phyloP scores from a whole-genome alignment of 2,329 filamentous ascomycete species.

The Stagonosporopsis rhizophila region DNA sequence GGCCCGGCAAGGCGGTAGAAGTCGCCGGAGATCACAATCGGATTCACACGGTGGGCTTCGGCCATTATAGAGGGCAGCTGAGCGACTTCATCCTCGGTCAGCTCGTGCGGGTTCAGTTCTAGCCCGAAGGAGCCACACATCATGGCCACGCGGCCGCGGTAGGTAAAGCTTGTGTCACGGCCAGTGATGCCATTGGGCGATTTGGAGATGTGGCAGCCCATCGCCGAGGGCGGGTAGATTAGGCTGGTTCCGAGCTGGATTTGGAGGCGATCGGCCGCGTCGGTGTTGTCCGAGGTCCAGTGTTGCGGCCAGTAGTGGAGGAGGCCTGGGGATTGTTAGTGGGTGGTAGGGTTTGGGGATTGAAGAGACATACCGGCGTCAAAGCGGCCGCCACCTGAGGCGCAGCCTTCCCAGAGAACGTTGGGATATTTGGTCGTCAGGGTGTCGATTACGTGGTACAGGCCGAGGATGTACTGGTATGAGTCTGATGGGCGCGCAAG shows the following conservation, averaged over 20 bases:
- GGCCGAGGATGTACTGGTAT: slow-evolving; percentile 68
- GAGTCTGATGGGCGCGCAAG: slow-evolving; percentile 60
- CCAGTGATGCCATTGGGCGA: slow-evolving; percentile 66
- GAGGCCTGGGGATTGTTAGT: slow-evolving; percentile 51
- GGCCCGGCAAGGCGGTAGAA: slow-evolving; percentile 67
- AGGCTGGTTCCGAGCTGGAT: slow-evolving; percentile 71
- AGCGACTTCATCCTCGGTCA: slow-evolving; percentile 59
- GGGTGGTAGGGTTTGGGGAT: neutral
- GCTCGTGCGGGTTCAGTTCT: slow-evolving; percentile 65
- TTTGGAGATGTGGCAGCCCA: slow-evolving; percentile 70
- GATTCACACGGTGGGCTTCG: slow-evolving; percentile 64
- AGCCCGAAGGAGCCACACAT: slow-evolving; percentile 73
- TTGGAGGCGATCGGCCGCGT: slow-evolving; percentile 65
- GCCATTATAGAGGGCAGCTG: slow-evolving; percentile 63
- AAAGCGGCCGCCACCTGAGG: slow-evolving; percentile 69
- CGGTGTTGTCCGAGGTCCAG: slow-evolving; percentile 72
- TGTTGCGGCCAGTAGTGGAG: slow-evolving; percentile 70
- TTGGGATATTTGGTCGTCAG: slow-evolving; percentile 67
- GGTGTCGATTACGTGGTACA: slow-evolving; percentile 68
- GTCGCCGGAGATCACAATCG: slow-evolving; percentile 64
- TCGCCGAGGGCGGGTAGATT: slow-evolving; percentile 67
- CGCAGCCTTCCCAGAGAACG: slow-evolving; percentile 71
- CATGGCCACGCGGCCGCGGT: slow-evolving; percentile 71
- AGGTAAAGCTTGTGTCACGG: slow-evolving; percentile 63
- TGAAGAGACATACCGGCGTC: slow-evolving; percentile 54